Evolutionary conservation across 345 rosid species (phyloP), one percentile per base, ranked within the genome.

Genomic region (Hibiscus trionum): DNA sequence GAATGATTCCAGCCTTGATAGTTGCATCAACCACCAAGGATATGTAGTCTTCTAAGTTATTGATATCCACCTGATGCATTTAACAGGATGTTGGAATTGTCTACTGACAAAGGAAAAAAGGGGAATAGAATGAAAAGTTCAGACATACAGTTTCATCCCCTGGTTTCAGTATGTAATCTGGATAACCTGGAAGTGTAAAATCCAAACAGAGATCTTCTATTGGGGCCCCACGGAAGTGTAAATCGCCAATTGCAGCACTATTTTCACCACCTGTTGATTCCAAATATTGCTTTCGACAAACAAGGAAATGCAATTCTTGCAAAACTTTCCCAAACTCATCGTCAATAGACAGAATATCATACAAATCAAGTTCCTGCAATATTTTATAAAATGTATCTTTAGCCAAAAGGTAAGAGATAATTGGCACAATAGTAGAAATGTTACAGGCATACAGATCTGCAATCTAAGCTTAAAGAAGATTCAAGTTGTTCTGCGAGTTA

Each of bases 351-450:
- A 78, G 77, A 81, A 96, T 87, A 79, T 93, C 96, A 80, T 88
- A 85, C 82, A 93, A 76, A 93, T 93, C 99, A 82, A 93, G 99
- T 80, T 96, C 99, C 99, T 93, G 96, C 73, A 83, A 75, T 24
- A 9, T 9, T 80, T 70, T 57, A 37, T 52, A 31, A 37, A 27
- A n/a, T 17, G n/a, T 46, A 69, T 50, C 70, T 17, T 71, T 56
- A 71, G 19, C 10, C 8, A 3, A 46, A 47, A 64, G 73, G 27
- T 57, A 76, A 26, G 61, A 29, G 24, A 69, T 52, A 49, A 75
- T 59, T 16, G 16, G 1, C 16, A 8, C 8, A 29, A 29, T 67
- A 4, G 21, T 16, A 49, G 42, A 21, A 16, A 67, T 67, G 31
- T 2, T 26, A 67, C 4, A 27, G 21, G 42, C 9, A 27, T 15